phyloP scores from a whole-genome alignment of 345 rosid genomes.

The Melastoma malabathricum region DNA sequence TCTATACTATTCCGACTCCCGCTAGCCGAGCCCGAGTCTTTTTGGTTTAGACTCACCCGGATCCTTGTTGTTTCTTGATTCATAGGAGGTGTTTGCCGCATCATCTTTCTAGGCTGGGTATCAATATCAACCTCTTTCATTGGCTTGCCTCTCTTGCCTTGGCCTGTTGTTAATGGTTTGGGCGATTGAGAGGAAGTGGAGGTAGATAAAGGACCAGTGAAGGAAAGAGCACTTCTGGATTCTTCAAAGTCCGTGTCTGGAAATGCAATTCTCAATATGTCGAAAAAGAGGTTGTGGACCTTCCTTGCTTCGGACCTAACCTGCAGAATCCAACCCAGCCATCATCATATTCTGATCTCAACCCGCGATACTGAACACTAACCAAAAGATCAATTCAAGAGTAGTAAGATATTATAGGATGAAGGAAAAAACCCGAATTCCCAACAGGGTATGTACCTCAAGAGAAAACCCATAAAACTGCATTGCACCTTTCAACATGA shows the following conservation, averaged over 20 bases:
- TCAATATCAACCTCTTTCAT: constrained; percentile 51
- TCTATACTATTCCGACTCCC: constrained; percentile 37
- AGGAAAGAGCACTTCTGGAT: constrained; percentile 61
- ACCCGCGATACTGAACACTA: too few species aligned
- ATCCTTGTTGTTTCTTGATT: constrained; percentile 44
- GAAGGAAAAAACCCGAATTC: background rate
- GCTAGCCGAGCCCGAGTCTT: constrained; percentile 54
- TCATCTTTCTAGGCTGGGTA: background rate
- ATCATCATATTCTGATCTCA: background rate
- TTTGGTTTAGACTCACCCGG: constrained; percentile 52
- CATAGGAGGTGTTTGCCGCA: constrained; percentile 4
- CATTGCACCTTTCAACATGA: constrained; percentile 82
- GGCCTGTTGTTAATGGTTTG: constrained; percentile 33
- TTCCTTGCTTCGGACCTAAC: constrained; percentile 62
- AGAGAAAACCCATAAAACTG: constrained; percentile 69
- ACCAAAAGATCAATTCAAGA: too few species aligned
- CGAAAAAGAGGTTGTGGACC: constrained; percentile 95
- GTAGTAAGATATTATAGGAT: too few species aligned
- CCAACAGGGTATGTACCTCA: constrained; percentile 43
- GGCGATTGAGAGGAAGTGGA: constrained; percentile 38
- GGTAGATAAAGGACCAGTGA: constrained; percentile 39
- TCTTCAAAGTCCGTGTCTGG: constrained; percentile 83
- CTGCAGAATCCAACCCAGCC: background rate
- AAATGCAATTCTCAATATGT: constrained; percentile 80
- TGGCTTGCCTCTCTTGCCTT: constrained; percentile 50